Evolutionary conservation across 257 asterid species (phyloP), one percentile per base, ranked within the genome.

Genomic region (Nicotiana obtusifolia): DNA sequence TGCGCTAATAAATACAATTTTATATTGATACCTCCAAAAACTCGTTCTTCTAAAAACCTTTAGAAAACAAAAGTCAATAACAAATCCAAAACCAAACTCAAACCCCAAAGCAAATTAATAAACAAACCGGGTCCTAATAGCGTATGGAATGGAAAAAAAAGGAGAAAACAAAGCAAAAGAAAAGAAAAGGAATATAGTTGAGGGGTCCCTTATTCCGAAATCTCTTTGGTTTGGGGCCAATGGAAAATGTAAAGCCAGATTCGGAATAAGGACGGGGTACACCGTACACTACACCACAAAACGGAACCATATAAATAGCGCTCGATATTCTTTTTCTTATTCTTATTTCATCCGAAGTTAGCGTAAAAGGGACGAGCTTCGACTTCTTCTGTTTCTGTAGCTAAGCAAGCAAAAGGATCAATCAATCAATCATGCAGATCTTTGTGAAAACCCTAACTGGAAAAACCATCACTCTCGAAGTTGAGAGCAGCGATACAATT

Each of bases 401-500:
- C 30, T 4, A 0, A n/a, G 56, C 30, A n/a, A 0, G 20, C 1
- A 35, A 10, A 30, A 5, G 7, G 44, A 64, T 26, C 52, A 1
- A 15, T 19, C 4, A 2, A 77, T 81, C 60, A 5, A 68, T 10
- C 54, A 94, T 92, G 98, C 98, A 94, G 95, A 92, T 94, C 87
- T 94, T 94, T 77, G 98, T 94, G 73, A 94, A 92, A 87, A 92
- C 95, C 84, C 93, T 94, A 52, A 90, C 97, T 24, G 97, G 97
- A 10, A 90, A 92, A 80, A 90, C 97, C 1, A 92, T 92, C 82
- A 89, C 98, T 54, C 95, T 93, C 73, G 95, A 93, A 86, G 97
- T 93, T 20, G 97, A 93, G 89, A 89, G 90, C 87, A 90, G 93
- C 61, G 97, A 93, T 87, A 92, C 95, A 86, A 92, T 92, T 78